phyloP scores from a whole-genome alignment of 106 monocot genomes.

The Vanilla planifolia region DNA sequence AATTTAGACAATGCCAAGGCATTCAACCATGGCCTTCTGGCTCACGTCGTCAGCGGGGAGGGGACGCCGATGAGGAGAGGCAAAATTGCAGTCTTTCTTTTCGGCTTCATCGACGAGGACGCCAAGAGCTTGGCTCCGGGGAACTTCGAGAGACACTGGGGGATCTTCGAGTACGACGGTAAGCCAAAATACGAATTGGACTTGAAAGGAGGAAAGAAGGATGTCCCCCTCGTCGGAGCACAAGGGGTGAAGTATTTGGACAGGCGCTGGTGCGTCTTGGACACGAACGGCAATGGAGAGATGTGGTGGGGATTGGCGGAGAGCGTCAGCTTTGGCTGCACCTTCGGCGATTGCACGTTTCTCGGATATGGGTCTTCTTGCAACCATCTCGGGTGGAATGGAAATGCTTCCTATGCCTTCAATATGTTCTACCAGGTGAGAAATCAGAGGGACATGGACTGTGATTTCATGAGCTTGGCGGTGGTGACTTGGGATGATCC shows the following conservation, averaged over 20 bases:
- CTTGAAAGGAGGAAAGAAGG: constrained; percentile 9
- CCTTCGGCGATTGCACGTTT: constrained; percentile 51
- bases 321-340: constrained; percentile 43
- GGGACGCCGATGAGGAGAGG: constrained; percentile 46
- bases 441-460: constrained; percentile 35
- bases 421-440: constrained; percentile 38
- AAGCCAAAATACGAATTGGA: constrained; percentile 34
- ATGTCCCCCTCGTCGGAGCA: constrained; percentile 13
- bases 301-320: constrained; percentile 11
- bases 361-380: constrained; percentile 55
- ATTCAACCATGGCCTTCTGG: constrained; percentile 32
- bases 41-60: constrained; percentile 17
- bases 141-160: constrained; percentile 73
- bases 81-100: constrained; percentile 36
- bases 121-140: constrained; percentile 63
- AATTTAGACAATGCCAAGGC: constrained; percentile 19
- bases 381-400: constrained; percentile 20
- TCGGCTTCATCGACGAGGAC: constrained; percentile 65
- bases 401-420: constrained; percentile 41
- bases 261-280: constrained; percentile 50
- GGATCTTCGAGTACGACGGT: constrained; percentile 38
- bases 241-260: constrained; percentile 41
- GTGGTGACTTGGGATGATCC: constrained; percentile 28
- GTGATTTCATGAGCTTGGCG: constrained; percentile 26
- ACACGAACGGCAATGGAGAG: constrained; percentile 16